Conservation (phyloP, 2,329 filamentous ascomycete species). For the Aspergillus sp. region DNA sequence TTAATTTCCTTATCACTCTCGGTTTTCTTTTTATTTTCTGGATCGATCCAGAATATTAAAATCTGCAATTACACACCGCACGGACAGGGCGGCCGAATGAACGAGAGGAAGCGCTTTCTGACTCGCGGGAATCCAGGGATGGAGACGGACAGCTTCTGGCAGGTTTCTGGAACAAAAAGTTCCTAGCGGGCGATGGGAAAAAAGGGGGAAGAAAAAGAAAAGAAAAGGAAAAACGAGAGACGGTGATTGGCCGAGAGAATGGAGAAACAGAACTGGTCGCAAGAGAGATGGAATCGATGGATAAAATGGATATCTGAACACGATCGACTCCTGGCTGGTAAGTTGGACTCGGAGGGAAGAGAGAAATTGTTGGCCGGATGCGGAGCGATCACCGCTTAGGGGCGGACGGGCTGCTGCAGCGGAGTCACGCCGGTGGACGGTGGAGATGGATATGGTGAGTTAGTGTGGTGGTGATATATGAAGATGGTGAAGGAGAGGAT, state of each 20-base stretch:
- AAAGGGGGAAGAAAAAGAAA: constrained; percentile 4
- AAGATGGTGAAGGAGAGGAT: constrained; percentile 1
- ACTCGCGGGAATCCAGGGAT: constrained; percentile 11
- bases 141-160: not conserved
- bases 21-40: constrained; percentile 1
- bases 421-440: constrained; percentile 3
- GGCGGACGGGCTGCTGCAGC: constrained; percentile 10
- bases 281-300: constrained; percentile 1
- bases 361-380: constrained; percentile 7
- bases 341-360: not conserved
- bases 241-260: constrained; percentile 5
- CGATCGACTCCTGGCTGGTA: not conserved
- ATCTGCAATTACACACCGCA: not conserved
- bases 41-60: not conserved
- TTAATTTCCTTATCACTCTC: not conserved
- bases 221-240: constrained; percentile 1
- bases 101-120: constrained; percentile 1
- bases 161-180: too few relatives aligned
- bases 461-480: not conserved
- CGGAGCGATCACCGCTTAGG: constrained; percentile 10
- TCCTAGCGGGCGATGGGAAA: constrained; percentile 1
- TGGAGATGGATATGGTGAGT: constrained; percentile 4
- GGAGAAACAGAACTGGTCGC: constrained; percentile 1
- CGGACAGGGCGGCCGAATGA: not conserved
- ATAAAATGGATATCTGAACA: not conserved